Base-by-base conservation (phyloP, 2,329 filamentous ascomycete genomes). In the Nemania sp. region DNA sequence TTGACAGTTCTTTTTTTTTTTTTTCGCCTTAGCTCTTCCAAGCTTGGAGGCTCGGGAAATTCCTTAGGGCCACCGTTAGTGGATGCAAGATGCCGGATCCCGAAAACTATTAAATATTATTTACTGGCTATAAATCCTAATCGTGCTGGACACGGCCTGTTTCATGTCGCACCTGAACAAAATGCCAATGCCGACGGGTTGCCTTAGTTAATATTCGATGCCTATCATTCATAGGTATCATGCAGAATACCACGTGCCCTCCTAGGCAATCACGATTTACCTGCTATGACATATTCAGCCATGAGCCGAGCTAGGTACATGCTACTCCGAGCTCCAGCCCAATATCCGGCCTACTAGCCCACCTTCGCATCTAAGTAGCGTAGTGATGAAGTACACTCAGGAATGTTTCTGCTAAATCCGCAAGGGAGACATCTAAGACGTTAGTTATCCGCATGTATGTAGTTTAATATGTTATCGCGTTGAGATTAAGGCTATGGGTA, bases 221-320 rank as follows among this genome's bases (percentile, higher is more conserved):
- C 43, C 48, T 57, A 55, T 59, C 56, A 57, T 59, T 40, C 34
- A n/a, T n/a, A n/a, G 39, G 49, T 42, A 51, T 49, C 49, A 50
- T 59, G 54, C 56, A 59, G 43, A 33, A 42, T 30, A 54, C 51
- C 56, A 57, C 54, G 56, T 59, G 53, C 56, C 42, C 36, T 31
- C n/a, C n/a, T n/a, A n/a, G n/a, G n/a, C n/a, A 40, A 40, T 58
- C 44, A 52, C 48, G 49, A 56, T 56, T 42, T 45, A 43, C 26
- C 42, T 44, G 37, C 39, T 37, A 58, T 58, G 56, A 58, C 56
- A 58, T 24, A 48, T 56, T 58, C 56, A 24, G 31, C 47, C 46
- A 49, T 26, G 11, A 6, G 22, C 22, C 15, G n/a, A n/a, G n/a
- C n/a, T n/a, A n/a, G n/a, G n/a, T n/a, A n/a, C n/a, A n/a, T n/a